Base-by-base conservation (phyloP, 2,329 filamentous ascomycete genomes). In the Sporothrix pallida region DNA sequence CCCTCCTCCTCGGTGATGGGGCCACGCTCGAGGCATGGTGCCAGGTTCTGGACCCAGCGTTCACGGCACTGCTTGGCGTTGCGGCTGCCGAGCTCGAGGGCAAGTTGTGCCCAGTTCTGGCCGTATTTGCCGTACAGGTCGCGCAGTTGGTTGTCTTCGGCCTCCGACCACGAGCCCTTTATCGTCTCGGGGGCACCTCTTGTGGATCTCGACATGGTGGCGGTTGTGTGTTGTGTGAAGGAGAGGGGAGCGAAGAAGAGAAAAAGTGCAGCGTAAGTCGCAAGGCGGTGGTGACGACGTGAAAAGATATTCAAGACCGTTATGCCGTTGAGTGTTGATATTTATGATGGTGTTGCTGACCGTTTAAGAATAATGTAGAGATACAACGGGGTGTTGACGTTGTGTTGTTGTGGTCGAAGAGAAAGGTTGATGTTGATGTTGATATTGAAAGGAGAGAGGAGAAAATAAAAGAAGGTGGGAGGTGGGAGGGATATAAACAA, bases 1-100 rank as follows among this genome's bases (percentile, higher is more conserved):
- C 92, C 91, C 81, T 95, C 93, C 50, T 92, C 88, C 0, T 87
- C 82, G 3, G 89, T 89, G 80, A 95, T 94, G 73, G 92, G 92
- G 20, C 90, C 87, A 78, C 93, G 92, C 80, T 92, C 92, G 52
- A 95, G 84, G 1, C 86, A 84, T 0, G 92, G 91, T 81, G 94
- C 97, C 63, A 98, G 87, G 81, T 98, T 97, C 80, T 98, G 95
- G 80, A 97, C 94, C 80, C 93, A 98, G 67, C 95, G 89, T 84
- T 98, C 95, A 74, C 95, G 90, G 82, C 95, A 98, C 84, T 98
- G 95, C 85, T 98, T 98, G 71, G 95, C 92, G 31, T 93, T 93
- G 76, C 95, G 89, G 37, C 92, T 91, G 74, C 88, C 87, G 78
- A 98, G 90, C 77, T 90, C 87, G 72, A 90, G 85, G 44, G 95